Evolutionary conservation across 1,284 basidiomycete species (phyloP), one percentile per base, ranked within the genome.

Genomic region (Boletus mariae): DNA sequence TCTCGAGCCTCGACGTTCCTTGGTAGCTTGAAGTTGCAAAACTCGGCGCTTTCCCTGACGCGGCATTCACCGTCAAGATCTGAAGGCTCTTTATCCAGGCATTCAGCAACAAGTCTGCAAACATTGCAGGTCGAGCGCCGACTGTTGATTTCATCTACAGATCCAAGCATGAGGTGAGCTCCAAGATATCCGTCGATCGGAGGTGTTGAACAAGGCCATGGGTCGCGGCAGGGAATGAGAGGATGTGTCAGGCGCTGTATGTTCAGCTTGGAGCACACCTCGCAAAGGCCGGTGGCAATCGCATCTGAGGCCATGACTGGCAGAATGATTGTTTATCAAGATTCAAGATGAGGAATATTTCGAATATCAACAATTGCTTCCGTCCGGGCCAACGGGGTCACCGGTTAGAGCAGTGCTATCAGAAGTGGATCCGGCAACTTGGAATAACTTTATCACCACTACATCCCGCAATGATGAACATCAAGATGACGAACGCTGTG

Each of bases 41-140:
- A 53, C 17, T 51, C 17, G 5, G 17, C 42, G 12, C 3, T n/a
- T 37, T 59, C 45, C 26, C 0, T 10, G 2, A 61, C 31, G 9
- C n/a, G 26, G 7, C 53, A 61, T 43, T n/a, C 3, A 2, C 59
- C 59, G 23, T 41, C 5, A 11, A 61, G 52, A 9, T 45, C 42
- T 8, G 48, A 20, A 4, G 59, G 57, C 8, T 63, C 59, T 7
- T 52, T 45, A 17, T 64, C 59, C 28, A 61, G 15, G 25, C 46
- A 1, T 17, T 61, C 57, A 0, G 61, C 44, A 29, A 61, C 15
- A 25, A 63, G 45, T 31, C 20, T 38, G 49, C 61, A 61, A 42
- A 64, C 7, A 4, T 53, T 46, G 42, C 59, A 61, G 11, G 38
- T 26, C 1, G 9, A 44, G 4, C 61, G 49, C n/a, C 61, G 47